phyloP scores from a whole-genome alignment of 345 rosid genomes.

The Geranium rotundifolium region DNA sequence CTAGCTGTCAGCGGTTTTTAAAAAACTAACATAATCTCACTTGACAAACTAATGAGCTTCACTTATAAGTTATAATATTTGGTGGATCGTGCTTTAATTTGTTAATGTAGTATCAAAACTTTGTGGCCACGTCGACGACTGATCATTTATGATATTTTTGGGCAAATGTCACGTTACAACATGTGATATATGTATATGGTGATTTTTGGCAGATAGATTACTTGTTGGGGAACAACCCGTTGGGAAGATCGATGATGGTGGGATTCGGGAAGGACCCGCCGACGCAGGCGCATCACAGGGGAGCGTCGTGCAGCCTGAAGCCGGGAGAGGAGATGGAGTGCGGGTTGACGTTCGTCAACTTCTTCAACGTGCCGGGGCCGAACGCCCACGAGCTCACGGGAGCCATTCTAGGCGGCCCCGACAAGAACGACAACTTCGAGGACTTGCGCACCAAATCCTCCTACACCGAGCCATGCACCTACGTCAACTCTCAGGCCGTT shows the following conservation, averaged over 20 bases:
- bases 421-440: slow-evolving; percentile 44
- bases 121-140: no score
- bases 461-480: slow-evolving; percentile 87
- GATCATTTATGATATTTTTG: no score
- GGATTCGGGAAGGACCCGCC: slow-evolving; percentile 81
- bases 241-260: slow-evolving; percentile 79
- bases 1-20: no score
- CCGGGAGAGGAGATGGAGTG: slow-evolving; percentile 23
- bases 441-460: slow-evolving; percentile 54
- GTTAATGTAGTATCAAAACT: no score
- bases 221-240: slow-evolving; percentile 65
- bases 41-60: no score
- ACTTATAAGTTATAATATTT: no score
- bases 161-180: no score
- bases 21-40: no score
- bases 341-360: slow-evolving; percentile 53
- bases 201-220: slow-evolving; percentile 55
- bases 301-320: slow-evolving; percentile 47
- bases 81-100: no score
- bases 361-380: slow-evolving; percentile 33
- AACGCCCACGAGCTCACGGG: slow-evolving; percentile 80
- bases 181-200: no score
- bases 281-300: slow-evolving; percentile 71
- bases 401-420: slow-evolving; percentile 87
- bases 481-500: slow-evolving; percentile 57